Evolutionary conservation across 2,329 filamentous ascomycete species (phyloP), one percentile per base, ranked within the genome.

Genomic region (Apiospora hydei): DNA sequence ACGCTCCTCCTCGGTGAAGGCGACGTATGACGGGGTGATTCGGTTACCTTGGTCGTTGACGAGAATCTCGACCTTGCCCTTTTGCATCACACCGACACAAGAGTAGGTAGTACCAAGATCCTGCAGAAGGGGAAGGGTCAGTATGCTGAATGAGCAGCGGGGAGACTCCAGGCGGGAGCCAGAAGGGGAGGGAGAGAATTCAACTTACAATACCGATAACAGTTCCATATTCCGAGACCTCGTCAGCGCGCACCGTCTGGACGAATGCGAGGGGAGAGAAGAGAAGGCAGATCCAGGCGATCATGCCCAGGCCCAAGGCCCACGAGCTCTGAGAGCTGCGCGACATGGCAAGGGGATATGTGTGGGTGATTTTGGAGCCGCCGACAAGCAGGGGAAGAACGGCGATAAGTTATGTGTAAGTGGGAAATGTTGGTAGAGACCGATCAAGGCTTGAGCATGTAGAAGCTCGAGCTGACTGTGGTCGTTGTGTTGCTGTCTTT

Each of bases 1-100:
- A 82, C 96, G 92, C 86, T 98, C 96, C 76, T 98, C 95, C 80
- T 98, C 95, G 84, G 95, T 98, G 85, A 97, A 98, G 81, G 94
- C 95, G 82, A 98, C 95, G 85, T 96, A 98, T 76, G 94, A 97
- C 71, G 95, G 95, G 79, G 95, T 97, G 78, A 97, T 97, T 88
- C 94, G 93, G 91, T 97, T 95, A 88, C 94, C 94, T 88, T 97
- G 95, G 85, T 98, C 94, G 88, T 98, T 98, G 85, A 94, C 94
- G 79, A 98, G 89, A 86, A 98, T 98, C 82, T 98, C 94, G 78
- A 98, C 94, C 86, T 96, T 96, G 83, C 95, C 95, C 83, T 94
- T 93, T 83, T 95, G 93, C 94, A 97, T 97, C 83, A 97, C 94
- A 92, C 94, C 95, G 80, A 97, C 94, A 85, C 95, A 97, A 80